These are phyloP conservation scores for Ganoderma boninense DNA, from an alignment of 1,284 basidiomycete species.

Conservation along the genomic window DNA sequence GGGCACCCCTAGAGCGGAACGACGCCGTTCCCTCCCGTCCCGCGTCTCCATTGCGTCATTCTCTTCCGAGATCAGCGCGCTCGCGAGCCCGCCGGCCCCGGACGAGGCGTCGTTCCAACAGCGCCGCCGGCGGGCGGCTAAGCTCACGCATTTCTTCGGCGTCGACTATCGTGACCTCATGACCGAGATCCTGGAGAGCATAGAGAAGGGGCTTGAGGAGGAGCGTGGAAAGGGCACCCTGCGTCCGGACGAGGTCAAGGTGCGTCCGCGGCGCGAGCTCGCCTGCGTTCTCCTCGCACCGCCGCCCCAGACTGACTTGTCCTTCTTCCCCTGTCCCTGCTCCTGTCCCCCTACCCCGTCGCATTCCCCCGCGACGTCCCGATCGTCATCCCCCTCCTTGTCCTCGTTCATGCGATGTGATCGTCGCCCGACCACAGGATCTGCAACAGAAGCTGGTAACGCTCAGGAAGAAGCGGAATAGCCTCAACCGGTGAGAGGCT, in stretches of 20 bases:
- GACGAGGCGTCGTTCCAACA: conserved; percentile 64
- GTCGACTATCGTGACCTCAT: conserved; percentile 82
- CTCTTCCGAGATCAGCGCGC: conserved; percentile 53
- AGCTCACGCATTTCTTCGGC: conserved; percentile 84
- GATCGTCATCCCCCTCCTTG: not conserved
- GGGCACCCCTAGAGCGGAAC: conserved; percentile 50
- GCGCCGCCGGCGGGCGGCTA: conserved; percentile 76
- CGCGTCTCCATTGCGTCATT: conserved; percentile 68
- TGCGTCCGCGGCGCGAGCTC: conserved; percentile 43
- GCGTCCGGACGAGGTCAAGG: conserved; percentile 73
- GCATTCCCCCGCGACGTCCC: no score
- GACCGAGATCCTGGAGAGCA: conserved; percentile 77
- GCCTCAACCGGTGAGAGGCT: conserved; percentile 32
- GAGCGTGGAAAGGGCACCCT: conserved; percentile 70
- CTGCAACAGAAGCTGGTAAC: conserved; percentile 66
- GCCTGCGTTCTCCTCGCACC: not conserved
- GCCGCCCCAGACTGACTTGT: not conserved
- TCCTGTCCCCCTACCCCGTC: not conserved
- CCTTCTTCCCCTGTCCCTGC: no score
- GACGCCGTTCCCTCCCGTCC: conserved; percentile 74
- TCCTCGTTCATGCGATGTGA: conserved; percentile 15
- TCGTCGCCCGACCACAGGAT: conserved; percentile 53
- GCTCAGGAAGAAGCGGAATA: conserved; percentile 57
- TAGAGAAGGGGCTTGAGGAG: conserved; percentile 77
- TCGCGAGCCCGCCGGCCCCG: conserved; percentile 52